phyloP scores from a whole-genome alignment of 805 yeast species.

The Pichia occidentalis region DNA sequence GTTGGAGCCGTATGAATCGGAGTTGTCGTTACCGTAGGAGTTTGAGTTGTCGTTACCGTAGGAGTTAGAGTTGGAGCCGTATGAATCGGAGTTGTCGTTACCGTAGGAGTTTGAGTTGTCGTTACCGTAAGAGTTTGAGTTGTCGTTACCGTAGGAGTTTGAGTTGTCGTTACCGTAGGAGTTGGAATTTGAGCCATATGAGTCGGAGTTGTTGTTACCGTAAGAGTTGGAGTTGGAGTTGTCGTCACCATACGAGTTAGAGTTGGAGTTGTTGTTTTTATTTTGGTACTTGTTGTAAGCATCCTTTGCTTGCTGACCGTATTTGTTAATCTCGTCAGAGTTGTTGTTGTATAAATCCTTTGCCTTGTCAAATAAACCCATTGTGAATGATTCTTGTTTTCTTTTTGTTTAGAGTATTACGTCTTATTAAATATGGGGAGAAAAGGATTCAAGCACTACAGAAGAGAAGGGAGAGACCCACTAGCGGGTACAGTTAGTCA shows the following conservation, averaged over 20 bases:
- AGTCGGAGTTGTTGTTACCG: slow-evolving; percentile 24
- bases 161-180: slow-evolving; percentile 25
- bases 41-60: slow-evolving; percentile 28
- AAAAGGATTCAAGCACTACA: too few species aligned
- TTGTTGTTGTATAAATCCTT: slow-evolving; percentile 4
- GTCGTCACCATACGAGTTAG: slow-evolving; percentile 12
- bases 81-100: slow-evolving; percentile 18
- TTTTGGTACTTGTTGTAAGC: slow-evolving; percentile 14
- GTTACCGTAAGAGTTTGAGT: slow-evolving; percentile 22
- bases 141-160: slow-evolving; percentile 23
- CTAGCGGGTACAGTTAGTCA: too few species aligned
- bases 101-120: slow-evolving; percentile 27
- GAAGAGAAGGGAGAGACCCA: too few species aligned
- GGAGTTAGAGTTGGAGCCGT: slow-evolving; percentile 29
- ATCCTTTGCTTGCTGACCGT: slow-evolving; percentile 8
- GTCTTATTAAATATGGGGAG: too few species aligned
- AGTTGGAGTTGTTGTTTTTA: slow-evolving; percentile 18
- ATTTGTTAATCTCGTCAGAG: slow-evolving; percentile 2
- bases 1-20: slow-evolving; percentile 22
- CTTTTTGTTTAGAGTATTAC: too few species aligned
- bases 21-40: slow-evolving; percentile 28
- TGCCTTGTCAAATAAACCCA: slow-evolving; percentile 13
- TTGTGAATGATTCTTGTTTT: slow-evolving; percentile 9
- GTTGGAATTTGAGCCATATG: slow-evolving; percentile 27
- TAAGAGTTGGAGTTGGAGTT: slow-evolving; percentile 8